These are phyloP conservation scores for Didymella exigua DNA, from an alignment of 2,329 filamentous ascomycete species.

Conservation along the genomic window DNA sequence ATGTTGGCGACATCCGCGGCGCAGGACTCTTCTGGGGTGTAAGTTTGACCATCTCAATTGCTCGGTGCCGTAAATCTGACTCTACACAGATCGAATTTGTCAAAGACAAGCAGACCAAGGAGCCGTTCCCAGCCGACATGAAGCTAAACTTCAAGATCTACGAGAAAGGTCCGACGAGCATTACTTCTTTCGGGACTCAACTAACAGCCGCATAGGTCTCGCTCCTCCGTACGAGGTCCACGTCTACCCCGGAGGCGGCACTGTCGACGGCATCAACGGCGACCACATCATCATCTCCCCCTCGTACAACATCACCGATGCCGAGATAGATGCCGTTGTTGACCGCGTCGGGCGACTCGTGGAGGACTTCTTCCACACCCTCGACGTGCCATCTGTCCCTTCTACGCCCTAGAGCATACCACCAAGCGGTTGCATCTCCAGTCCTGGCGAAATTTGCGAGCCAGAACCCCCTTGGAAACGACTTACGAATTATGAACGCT, in stretches of 20 bases:
- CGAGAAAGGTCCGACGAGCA: slow-evolving; percentile 52
- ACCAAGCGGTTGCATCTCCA: not conserved
- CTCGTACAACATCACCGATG: slow-evolving; percentile 66
- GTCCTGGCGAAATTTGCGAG: not conserved
- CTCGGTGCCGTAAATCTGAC: not conserved
- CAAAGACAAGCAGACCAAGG: slow-evolving; percentile 59
- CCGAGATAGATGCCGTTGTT: slow-evolving; percentile 63
- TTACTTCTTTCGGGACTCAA: not conserved
- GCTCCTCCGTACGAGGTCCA: slow-evolving; percentile 57
- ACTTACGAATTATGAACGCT: not conserved
- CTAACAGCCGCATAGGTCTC: slow-evolving; percentile 43
- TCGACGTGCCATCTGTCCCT: not conserved
- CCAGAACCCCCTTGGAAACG: not conserved
- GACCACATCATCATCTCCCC: slow-evolving; percentile 75
- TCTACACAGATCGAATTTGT: slow-evolving; percentile 62
- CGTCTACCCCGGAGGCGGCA: slow-evolving; percentile 68
- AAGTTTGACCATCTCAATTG: slow-evolving; percentile 34
- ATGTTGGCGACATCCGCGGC: slow-evolving; percentile 67
- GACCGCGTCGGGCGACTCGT: slow-evolving; percentile 59
- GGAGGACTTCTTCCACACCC: slow-evolving; percentile 51
- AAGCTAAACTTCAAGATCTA: slow-evolving; percentile 58
- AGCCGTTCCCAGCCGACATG: slow-evolving; percentile 56
- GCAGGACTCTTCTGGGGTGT: slow-evolving; percentile 64
- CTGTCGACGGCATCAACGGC: slow-evolving; percentile 63
- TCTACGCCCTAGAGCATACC: not conserved